Evolutionary conservation across 805 yeast genomes (phyloP).

Genomic region (Yamadazyma takamatsuzukensis): DNA sequence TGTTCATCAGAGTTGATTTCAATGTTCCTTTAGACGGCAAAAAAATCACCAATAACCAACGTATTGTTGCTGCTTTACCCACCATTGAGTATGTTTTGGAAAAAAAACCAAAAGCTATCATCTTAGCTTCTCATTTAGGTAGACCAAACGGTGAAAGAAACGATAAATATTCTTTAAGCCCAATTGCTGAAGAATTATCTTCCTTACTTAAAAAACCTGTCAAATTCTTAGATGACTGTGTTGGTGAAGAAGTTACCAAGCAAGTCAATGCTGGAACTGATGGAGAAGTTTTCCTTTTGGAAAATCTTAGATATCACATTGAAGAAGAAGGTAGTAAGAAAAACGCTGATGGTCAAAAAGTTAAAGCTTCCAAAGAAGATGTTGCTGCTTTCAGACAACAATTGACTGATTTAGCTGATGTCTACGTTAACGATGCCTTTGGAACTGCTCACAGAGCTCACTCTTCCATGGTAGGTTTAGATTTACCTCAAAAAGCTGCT

Average conservation of each 20-base stretch:
- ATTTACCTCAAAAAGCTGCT: slow-evolving; percentile 93
- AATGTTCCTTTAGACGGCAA: slow-evolving; percentile 93
- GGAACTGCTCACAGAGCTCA: slow-evolving; percentile 99
- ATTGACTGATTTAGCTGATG: slow-evolving; percentile 91
- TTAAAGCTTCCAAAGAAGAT: slow-evolving; percentile 83
- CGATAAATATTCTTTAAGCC: slow-evolving; percentile 86
- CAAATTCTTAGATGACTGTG: slow-evolving; percentile 83
- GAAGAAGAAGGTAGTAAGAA: slow-evolving; percentile 95
- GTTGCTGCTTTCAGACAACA: slow-evolving; percentile 86
- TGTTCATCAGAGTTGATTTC: slow-evolving; percentile 97
- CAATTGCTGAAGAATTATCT: slow-evolving; percentile 87
- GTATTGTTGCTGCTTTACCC: slow-evolving; percentile 99
- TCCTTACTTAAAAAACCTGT: slow-evolving; percentile 69
- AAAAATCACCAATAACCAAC: slow-evolving; percentile 98
- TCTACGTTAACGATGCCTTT: slow-evolving; percentile 96
- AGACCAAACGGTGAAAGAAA: slow-evolving; percentile 95
- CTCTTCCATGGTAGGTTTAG: slow-evolving; percentile 98
- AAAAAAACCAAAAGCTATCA: slow-evolving; percentile 84
- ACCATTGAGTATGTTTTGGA: slow-evolving; percentile 93
- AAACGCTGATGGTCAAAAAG: slow-evolving; percentile 82
- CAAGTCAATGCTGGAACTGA: slow-evolving; percentile 68
- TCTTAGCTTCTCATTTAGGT: slow-evolving; percentile 96
- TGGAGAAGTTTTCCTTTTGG: slow-evolving; percentile 87
- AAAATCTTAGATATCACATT: slow-evolving; percentile 97
- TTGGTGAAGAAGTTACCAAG: slow-evolving; percentile 84